Conservation (phyloP, 495 filamentous ascomycete species). For the Neurospora pannonica region DNA sequence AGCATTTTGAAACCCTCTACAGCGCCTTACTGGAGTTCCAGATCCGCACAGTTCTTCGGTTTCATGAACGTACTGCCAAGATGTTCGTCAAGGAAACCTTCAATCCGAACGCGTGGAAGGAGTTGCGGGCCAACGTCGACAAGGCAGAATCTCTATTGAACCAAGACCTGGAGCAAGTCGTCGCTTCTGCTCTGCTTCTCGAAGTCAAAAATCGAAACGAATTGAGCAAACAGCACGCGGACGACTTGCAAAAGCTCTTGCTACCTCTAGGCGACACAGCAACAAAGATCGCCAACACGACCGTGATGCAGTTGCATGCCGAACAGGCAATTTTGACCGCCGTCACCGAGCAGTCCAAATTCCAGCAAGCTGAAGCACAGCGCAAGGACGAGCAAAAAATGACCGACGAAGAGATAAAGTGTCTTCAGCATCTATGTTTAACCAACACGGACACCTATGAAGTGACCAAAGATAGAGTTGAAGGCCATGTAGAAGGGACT, state of each 20-base stretch:
- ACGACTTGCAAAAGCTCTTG: not conserved
- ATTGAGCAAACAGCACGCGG: not conserved
- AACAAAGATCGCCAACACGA: not conserved
- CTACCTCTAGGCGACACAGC: not conserved
- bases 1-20: not conserved
- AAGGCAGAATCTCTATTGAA: not conserved
- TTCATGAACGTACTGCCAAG: not conserved
- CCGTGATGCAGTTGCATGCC: not conserved
- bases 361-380: not conserved
- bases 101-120: not conserved
- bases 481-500: constrained; percentile 16
- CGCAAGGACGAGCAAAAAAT: not conserved
- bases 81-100: not conserved
- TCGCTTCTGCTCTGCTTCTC: not conserved
- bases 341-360: not conserved
- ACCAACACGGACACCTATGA: not conserved
- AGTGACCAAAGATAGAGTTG: not conserved
- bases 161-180: not conserved
- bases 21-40: not conserved
- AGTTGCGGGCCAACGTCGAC: not conserved
- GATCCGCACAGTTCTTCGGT: not conserved
- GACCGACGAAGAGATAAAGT: not conserved
- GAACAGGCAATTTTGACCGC: not conserved
- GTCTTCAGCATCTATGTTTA: not conserved
- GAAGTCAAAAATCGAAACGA: not conserved